These are phyloP conservation scores for Gossypium herbaceum DNA, from an alignment of 345 rosid genomes.

Conservation along the genomic window DNA sequence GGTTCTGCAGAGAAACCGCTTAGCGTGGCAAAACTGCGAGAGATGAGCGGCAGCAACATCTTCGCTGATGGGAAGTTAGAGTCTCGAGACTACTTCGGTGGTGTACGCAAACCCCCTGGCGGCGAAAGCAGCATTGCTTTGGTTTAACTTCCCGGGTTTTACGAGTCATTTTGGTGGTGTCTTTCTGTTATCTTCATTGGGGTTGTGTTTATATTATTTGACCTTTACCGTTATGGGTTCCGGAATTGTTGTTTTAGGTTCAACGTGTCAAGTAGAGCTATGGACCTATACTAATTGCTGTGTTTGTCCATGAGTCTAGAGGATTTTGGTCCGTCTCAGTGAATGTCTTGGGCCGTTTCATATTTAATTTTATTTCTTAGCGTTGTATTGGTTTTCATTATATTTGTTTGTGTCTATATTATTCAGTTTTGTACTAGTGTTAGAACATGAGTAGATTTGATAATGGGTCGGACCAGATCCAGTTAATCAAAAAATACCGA, in stretches of 20 bases:
- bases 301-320: conserved; percentile 8
- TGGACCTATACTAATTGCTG: conserved; percentile 9
- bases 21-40: conserved; percentile 67
- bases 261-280: conserved; percentile 25
- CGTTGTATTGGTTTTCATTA: not conserved
- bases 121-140: conserved; percentile 94
- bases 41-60: conserved; percentile 81
- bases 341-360: conserved; percentile 6
- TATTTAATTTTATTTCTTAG: conserved; percentile 5
- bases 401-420: not conserved
- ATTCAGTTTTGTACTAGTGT: too few relatives aligned
- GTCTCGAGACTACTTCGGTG: conserved; percentile 85
- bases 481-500: too few relatives aligned
- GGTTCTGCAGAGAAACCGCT: conserved; percentile 57
- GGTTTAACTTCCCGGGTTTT: conserved; percentile 51
- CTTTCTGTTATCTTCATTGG: conserved; percentile 30
- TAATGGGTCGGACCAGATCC: too few relatives aligned
- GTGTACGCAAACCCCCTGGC: conserved; percentile 97
- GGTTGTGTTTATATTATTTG: conserved; percentile 45
- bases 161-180: conserved; percentile 30
- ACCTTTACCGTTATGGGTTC: conserved; percentile 33
- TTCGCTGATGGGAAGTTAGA: conserved; percentile 89
- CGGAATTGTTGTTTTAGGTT: conserved; percentile 35
- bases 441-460: too few relatives aligned
- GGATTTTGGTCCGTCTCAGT: not conserved